Conservation (phyloP, 805 yeast species). For the Hyphopichia homilentoma region DNA sequence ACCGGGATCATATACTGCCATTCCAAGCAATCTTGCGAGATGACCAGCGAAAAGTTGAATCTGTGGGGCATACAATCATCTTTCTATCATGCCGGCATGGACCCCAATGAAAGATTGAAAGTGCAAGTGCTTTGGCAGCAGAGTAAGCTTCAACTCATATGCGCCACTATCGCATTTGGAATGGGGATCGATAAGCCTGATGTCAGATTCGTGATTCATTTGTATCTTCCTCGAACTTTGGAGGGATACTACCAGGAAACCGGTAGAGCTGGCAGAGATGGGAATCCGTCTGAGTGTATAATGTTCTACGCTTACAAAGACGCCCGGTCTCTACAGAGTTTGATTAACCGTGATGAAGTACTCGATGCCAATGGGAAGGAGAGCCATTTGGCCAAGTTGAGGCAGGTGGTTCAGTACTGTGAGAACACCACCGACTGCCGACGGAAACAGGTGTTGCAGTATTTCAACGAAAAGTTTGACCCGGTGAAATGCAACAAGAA, state of each 20-base stretch:
- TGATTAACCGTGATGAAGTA: conserved; percentile 75
- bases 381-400: conserved; percentile 69
- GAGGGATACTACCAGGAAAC: conserved; percentile 98
- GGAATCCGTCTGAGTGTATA: conserved; percentile 74
- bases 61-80: conserved; percentile 63
- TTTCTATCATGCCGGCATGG: conserved; percentile 95
- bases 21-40: conserved; percentile 85
- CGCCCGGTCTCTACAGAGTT: conserved; percentile 67
- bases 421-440: conserved; percentile 90
- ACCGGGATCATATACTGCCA: conserved; percentile 94
- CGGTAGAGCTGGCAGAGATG: conserved; percentile 98
- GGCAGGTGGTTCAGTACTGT: conserved; percentile 87
- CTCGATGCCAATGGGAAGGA: conserved; percentile 62
- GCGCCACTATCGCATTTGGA: conserved; percentile 98
- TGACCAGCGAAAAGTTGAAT: conserved; percentile 58
- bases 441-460: conserved; percentile 81
- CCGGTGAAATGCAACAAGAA: conserved; percentile 58
- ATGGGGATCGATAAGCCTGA: conserved; percentile 99
- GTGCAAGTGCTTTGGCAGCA: conserved; percentile 86
- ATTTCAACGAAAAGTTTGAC: conserved; percentile 82
- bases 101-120: conserved; percentile 61
- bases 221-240: conserved; percentile 80
- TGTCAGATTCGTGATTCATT: conserved; percentile 87
- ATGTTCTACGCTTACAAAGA: conserved; percentile 80
- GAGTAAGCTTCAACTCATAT: conserved; percentile 68